Evolutionary conservation across 2,329 filamentous ascomycete species (phyloP), one percentile per base, ranked within the genome.

Genomic region (Aspergillus thermomutatus): DNA sequence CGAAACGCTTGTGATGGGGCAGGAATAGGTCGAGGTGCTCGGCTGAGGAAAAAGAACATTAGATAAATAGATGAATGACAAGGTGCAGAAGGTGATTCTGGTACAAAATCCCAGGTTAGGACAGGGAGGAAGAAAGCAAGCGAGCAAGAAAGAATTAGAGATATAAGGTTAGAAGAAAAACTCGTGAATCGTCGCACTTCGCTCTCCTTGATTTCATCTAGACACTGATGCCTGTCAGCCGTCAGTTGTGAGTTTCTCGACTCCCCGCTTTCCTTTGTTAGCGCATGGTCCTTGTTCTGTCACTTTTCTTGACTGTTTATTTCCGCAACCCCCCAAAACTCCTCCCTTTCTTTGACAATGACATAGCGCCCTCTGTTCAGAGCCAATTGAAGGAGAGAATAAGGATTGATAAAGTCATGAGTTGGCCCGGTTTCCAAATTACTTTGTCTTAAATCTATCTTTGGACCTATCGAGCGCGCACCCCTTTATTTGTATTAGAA

Each of bases 311-410:
- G 48, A 19, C 49, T 48, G 37, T 49, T 49, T 53, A 47, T 49
- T 49, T 51, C n/a, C n/a, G n/a, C n/a, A n/a, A n/a, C n/a, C n/a
- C n/a, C n/a, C n/a, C n/a, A n/a, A n/a, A n/a, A n/a, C n/a, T n/a
- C n/a, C 49, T 52, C 25, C 53, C 31, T 43, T 56, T 59, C 58
- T 67, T 65, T 63, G 60, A 65, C 52, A 62, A 60, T 56, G 54
- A 57, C 48, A 14, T 4, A 14, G 34, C 7, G 56, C 57, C 54
- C 63, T 59, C 55, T 50, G 50, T 50, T 57, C 58, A 55, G 58
- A 64, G 58, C 66, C 62, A 68, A 68, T 61, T 54, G 59, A 48
- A 51, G 37, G 55, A 45, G 54, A 56, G 53, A 52, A 52, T 11
- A 49, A 23, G 34, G 49, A 31, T 27, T 55, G 57, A 58, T 58